Evolutionary conservation across 2,329 filamentous ascomycete genomes (phyloP).

Genomic region (Aureobasidium melanogenum): DNA sequence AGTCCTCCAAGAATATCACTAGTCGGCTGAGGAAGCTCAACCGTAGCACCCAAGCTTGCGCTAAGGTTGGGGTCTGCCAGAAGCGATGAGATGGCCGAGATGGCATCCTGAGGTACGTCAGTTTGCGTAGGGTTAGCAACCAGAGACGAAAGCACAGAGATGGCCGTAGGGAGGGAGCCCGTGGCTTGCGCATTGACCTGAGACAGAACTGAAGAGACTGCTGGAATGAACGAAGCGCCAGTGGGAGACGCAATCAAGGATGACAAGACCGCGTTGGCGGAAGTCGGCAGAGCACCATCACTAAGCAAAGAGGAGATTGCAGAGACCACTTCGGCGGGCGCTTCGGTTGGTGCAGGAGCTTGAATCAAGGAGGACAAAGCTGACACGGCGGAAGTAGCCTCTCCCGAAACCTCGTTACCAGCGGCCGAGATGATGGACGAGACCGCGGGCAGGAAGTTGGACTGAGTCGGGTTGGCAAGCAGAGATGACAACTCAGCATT

Average conservation of each 20-base stretch:
- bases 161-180: not conserved
- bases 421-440: not conserved
- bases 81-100: not conserved
- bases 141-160: not conserved
- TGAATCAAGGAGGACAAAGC: not conserved
- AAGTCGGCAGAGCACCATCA: not conserved
- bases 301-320: not conserved
- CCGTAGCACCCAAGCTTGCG: not conserved
- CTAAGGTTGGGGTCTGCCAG: not conserved
- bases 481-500: not conserved
- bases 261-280: not conserved
- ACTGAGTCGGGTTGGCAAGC: not conserved
- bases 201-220: not conserved
- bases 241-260: not conserved
- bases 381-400: not conserved
- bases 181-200: not conserved
- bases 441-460: not conserved
- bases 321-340: not conserved
- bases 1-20: not conserved
- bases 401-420: not conserved
- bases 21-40: not conserved
- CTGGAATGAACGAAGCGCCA: not conserved
- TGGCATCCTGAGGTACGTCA: not conserved
- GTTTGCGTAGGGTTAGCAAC: not conserved
- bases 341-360: not conserved